These are phyloP conservation scores for Thermomucor indicae-seudaticae DNA, from an alignment of 371 early-diverging fungal genomes.

Conservation along the genomic window DNA sequence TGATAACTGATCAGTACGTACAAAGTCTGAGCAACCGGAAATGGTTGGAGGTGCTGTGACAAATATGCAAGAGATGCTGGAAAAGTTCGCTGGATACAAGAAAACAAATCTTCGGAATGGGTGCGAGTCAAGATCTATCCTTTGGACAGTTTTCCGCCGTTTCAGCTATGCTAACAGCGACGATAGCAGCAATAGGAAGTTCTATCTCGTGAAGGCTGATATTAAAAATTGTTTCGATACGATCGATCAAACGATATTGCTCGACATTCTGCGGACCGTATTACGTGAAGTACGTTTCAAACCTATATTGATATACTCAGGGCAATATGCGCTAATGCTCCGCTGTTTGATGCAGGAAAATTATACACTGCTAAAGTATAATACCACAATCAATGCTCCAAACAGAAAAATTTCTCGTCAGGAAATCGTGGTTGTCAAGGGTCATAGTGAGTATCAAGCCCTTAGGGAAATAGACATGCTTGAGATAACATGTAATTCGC, in stretches of 20 bases:
- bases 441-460: too few relatives aligned
- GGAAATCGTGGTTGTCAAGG: too few relatives aligned
- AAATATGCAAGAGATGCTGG: not conserved
- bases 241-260: conserved; percentile 64
- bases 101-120: too few relatives aligned
- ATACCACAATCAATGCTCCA: too few relatives aligned
- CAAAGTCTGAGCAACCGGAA: too few relatives aligned
- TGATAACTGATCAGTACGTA: not conserved
- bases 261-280: conserved; percentile 50
- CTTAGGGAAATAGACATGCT: too few relatives aligned
- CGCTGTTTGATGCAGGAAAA: conserved; percentile 38
- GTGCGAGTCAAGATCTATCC: too few relatives aligned
- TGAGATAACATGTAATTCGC: too few relatives aligned
- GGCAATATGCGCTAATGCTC: not conserved
- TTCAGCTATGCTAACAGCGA: not conserved
- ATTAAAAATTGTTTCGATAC: conserved; percentile 76
- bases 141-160: too few relatives aligned
- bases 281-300: conserved; percentile 38
- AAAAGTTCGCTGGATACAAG: not conserved
- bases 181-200: conserved; percentile 2
- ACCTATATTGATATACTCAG: not conserved
- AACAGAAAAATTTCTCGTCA: too few relatives aligned
- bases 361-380: conserved; percentile 57
- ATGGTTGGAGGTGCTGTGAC: not conserved
- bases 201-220: conserved; percentile 84